A percentile compares a stretch with the other conserved stretches of the same genome.
These are phyloP conservation scores for Tremellales sp. DNA, from an alignment of 1,284 basidiomycete species.

Conservation along the genomic window DNA sequence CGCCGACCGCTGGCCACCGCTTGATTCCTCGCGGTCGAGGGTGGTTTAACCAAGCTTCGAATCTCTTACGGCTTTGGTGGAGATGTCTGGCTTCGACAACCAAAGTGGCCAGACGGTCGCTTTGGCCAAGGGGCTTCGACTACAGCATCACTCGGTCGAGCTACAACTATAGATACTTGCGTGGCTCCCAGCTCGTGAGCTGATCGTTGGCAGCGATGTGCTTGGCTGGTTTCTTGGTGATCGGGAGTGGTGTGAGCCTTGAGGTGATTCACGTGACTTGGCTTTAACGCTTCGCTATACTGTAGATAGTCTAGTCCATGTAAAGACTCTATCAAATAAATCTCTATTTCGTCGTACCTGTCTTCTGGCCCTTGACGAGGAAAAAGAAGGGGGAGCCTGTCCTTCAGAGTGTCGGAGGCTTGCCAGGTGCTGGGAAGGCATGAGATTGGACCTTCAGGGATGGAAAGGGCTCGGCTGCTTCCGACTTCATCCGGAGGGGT, in stretches of 20 bases:
- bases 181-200: conserved; percentile 39
- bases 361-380: too few species aligned
- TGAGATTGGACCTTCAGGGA: too few species aligned
- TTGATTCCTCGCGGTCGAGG: conserved; percentile 54
- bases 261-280: background rate
- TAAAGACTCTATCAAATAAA: background rate
- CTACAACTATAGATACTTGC: conserved; percentile 50
- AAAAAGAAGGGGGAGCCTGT: too few species aligned
- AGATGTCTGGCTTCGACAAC: conserved; percentile 59
- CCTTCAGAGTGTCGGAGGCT: too few species aligned
- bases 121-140: conserved; percentile 30
- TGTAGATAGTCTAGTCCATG: background rate
- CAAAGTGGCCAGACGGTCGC: conserved; percentile 56
- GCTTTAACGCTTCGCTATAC: background rate
- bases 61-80: conserved; percentile 58
- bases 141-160: conserved; percentile 33
- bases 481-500: too few species aligned
- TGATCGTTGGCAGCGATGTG: background rate
- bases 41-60: conserved; percentile 66
- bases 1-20: conserved; percentile 54
- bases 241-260: background rate
- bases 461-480: too few species aligned
- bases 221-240: background rate
- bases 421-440: too few species aligned
- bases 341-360: background rate